phyloP scores from a whole-genome alignment of 2,329 filamentous ascomycete species.

The Allantophomopsis lycopodina region DNA sequence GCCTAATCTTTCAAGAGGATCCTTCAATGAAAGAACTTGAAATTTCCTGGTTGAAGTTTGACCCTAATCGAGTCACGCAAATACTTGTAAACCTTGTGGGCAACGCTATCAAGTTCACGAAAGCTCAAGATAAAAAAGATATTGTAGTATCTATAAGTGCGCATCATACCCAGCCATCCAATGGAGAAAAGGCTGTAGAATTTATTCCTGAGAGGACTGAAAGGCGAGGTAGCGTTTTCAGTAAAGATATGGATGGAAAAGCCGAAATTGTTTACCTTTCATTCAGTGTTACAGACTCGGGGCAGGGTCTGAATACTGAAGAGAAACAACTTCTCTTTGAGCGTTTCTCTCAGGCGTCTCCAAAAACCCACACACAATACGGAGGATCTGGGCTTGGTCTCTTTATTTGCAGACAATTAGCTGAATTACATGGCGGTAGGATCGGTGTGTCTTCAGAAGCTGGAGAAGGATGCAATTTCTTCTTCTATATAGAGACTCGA shows the following conservation, averaged over 20 bases:
- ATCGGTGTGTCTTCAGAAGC: constrained; percentile 59
- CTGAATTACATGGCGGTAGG: constrained; percentile 51
- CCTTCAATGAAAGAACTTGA: constrained; percentile 47
- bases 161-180: constrained; percentile 20
- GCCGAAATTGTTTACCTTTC: constrained; percentile 59
- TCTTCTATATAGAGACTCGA: constrained; percentile 43
- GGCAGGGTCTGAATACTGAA: constrained; percentile 53
- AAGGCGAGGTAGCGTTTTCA: constrained; percentile 1
- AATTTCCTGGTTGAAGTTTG: constrained; percentile 57
- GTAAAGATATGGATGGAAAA: constrained; percentile 33
- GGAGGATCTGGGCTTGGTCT: constrained; percentile 66
- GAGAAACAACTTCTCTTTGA: constrained; percentile 66
- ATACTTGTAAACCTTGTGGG: constrained; percentile 65
- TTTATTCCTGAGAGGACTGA: constrained; percentile 14
- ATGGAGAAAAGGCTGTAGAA: constrained; percentile 28
- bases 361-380: constrained; percentile 65
- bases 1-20: constrained; percentile 52
- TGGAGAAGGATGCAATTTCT: constrained; percentile 59
- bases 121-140: constrained; percentile 43
- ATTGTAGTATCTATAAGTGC: constrained; percentile 23
- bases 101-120: constrained; percentile 50
- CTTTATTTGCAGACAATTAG: constrained; percentile 66
- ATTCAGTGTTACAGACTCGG: constrained; percentile 63
- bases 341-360: constrained; percentile 65
- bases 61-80: constrained; percentile 63